A percentile compares a stretch with the other conserved stretches of the same genome.
phyloP scores from a whole-genome alignment of 2,329 filamentous ascomycete genomes.

The Sarocladiaceae sp. region DNA sequence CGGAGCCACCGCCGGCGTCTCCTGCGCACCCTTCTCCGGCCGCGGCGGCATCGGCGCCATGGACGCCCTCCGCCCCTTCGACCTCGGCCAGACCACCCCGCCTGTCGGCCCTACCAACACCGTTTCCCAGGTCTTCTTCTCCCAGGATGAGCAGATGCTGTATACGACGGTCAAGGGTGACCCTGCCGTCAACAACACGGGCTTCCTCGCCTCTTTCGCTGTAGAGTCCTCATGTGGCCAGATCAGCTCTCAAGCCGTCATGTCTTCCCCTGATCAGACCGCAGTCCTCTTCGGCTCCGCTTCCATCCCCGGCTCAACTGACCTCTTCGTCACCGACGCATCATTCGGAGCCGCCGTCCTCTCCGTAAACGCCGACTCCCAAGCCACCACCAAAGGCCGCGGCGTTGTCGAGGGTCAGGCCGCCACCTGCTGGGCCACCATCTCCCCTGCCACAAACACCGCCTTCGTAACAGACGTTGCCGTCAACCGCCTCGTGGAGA shows the following conservation, averaged over 20 bases:
- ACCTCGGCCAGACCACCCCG: slow-evolving; percentile 50
- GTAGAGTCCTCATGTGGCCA: slow-evolving; percentile 22
- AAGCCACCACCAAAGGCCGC: slow-evolving; percentile 29
- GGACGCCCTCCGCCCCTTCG: slow-evolving; percentile 40
- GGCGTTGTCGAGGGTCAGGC: slow-evolving; percentile 41
- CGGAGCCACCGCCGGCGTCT: slow-evolving; percentile 36
- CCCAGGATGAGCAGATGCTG: slow-evolving; percentile 42
- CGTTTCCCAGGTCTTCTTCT: slow-evolving; percentile 55
- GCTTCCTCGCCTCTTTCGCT: slow-evolving; percentile 47
- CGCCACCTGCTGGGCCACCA: slow-evolving; percentile 52
- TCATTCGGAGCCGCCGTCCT: slow-evolving; percentile 50
- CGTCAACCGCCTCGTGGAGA: slow-evolving; percentile 48
- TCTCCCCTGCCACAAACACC: slow-evolving; percentile 39
- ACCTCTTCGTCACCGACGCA: slow-evolving; percentile 51
- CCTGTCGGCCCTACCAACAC: slow-evolving; percentile 52
- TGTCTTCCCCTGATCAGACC: slow-evolving; percentile 46
- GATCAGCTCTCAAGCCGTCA: slow-evolving; percentile 21
- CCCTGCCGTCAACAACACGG: slow-evolving; percentile 44
- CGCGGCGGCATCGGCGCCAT: slow-evolving; percentile 31
- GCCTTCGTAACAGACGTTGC: slow-evolving; percentile 54
- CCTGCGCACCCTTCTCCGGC: slow-evolving; percentile 33
- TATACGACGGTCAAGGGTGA: slow-evolving; percentile 57
- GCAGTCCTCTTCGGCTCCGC: slow-evolving; percentile 50
- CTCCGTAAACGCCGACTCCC: slow-evolving; percentile 26
- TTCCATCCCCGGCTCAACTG: slow-evolving; percentile 33